A percentile compares a stretch with the other conserved stretches of the same genome.
Conservation (phyloP, 2,329 filamentous ascomycete genomes). For the Elsinoe perseae region DNA sequence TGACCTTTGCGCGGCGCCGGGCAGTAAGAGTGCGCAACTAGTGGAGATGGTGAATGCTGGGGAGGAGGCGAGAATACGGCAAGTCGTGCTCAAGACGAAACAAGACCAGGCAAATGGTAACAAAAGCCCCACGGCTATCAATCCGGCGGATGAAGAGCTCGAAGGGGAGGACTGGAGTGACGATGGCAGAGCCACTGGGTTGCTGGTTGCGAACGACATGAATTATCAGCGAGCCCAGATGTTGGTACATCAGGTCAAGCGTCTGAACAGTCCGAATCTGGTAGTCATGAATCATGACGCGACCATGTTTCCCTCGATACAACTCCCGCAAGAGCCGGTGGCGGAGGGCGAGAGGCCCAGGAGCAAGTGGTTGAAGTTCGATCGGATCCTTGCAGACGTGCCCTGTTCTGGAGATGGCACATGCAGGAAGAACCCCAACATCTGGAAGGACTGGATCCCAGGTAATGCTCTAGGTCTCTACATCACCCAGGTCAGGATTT, state of each 20-base stretch:
- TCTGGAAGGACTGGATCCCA: conserved; percentile 94
- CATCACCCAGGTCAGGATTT: conserved; percentile 76
- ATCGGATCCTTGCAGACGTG: conserved; percentile 91
- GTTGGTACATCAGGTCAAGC: conserved; percentile 95
- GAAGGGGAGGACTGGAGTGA: conserved; percentile 53
- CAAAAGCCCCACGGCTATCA: conserved; percentile 40
- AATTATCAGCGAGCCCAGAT: conserved; percentile 97
- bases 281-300: conserved; percentile 98
- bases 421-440: conserved; percentile 79
- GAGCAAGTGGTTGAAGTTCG: conserved; percentile 82
- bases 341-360: conserved; percentile 45
- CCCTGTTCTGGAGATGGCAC: conserved; percentile 96
- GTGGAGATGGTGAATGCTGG: conserved; percentile 90
- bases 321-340: conserved; percentile 56
- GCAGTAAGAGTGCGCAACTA: conserved; percentile 92
- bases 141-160: conserved; percentile 22
- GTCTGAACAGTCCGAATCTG: conserved; percentile 89
- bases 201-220: conserved; percentile 90
- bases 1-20: conserved; percentile 92
- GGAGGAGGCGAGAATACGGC: conserved; percentile 76
- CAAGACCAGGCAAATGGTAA: conserved; percentile 45
- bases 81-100: conserved; percentile 58
- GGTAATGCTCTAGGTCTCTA: conserved; percentile 82
- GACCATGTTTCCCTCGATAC: conserved; percentile 87
- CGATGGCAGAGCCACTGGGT: conserved; percentile 77